Percentiles rank a stretch among this genome's conserved stretches.
phyloP scores from a whole-genome alignment of 441 rosid genomes.

The Biscutella laevigata region DNA sequence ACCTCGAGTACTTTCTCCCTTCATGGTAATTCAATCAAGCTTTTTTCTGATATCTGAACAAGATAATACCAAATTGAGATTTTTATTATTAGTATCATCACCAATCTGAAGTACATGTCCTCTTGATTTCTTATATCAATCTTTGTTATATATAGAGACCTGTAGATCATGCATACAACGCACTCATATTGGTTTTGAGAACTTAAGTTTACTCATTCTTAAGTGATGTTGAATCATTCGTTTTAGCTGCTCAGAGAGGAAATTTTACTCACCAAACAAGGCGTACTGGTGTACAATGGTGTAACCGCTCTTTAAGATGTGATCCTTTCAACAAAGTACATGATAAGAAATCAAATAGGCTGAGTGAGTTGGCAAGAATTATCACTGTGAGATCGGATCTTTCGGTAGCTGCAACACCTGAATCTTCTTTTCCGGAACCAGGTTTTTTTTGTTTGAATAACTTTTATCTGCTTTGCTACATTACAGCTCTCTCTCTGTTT shows the following conservation, averaged over 20 bases:
- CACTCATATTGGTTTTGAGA: not conserved
- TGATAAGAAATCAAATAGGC: constrained; percentile 26
- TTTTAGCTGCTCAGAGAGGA: constrained; percentile 33
- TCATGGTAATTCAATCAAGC: constrained; percentile 35
- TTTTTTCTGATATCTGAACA: not conserved
- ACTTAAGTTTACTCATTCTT: not conserved
- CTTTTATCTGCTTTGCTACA: not conserved
- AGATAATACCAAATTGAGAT: not conserved
- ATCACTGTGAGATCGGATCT: constrained; percentile 47
- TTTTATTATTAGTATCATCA: not conserved
- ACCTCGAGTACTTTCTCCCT: constrained; percentile 27
- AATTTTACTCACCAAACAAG: constrained; percentile 28
- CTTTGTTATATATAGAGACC: not conserved
- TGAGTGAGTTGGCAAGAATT: constrained; percentile 26
- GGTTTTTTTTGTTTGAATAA: constrained; percentile 32
- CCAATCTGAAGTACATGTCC: not conserved
- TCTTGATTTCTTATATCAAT: not conserved
- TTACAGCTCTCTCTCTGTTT: not conserved
- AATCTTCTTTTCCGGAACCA: constrained; percentile 38
- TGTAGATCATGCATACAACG: not conserved
- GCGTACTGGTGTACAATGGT: constrained; percentile 22
- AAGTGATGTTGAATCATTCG: not conserved
- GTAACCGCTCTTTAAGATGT: constrained; percentile 21
- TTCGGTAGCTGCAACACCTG: constrained; percentile 52
- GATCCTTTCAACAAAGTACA: constrained; percentile 18